Evolutionary conservation across 2,329 filamentous ascomycete species (phyloP).

Genomic region (Curvularia lunata): DNA sequence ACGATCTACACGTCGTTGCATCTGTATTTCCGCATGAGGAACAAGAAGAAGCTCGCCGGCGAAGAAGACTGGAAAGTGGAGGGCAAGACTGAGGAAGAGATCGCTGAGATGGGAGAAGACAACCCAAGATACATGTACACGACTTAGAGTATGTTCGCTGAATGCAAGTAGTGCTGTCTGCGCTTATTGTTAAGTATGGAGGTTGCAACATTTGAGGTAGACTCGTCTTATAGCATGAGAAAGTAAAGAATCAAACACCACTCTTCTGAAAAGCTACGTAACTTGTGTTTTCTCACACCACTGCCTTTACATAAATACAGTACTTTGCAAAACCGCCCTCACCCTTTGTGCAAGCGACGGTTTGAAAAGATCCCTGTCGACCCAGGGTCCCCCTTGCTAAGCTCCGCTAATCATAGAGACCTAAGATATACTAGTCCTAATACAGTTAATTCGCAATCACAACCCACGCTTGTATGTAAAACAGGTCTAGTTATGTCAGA

Average conservation of each 20-base stretch:
- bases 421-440: too few species aligned
- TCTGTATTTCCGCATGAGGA: slow-evolving; percentile 30
- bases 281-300: neutral
- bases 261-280: neutral
- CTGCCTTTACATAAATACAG: neutral
- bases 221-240: neutral
- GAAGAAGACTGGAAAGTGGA: slow-evolving; percentile 35
- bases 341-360: too few species aligned
- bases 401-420: too few species aligned
- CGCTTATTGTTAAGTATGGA: neutral
- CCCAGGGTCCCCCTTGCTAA: too few species aligned
- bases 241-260: neutral
- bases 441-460: too few species aligned
- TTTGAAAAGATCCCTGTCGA: too few species aligned
- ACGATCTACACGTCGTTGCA: slow-evolving; percentile 27
- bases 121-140: slow-evolving; percentile 37
- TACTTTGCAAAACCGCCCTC: too few species aligned
- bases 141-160: slow-evolving; percentile 13
- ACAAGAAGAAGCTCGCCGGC: slow-evolving; percentile 31
- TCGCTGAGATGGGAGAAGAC: slow-evolving; percentile 34
- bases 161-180: neutral
- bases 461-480: too few species aligned
- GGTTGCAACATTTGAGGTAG: neutral
- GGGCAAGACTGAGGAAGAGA: slow-evolving; percentile 33
- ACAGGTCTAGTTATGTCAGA: too few species aligned